Base-by-base conservation (phyloP, 1,284 basidiomycete genomes). In the Porphyrellus sp. region DNA sequence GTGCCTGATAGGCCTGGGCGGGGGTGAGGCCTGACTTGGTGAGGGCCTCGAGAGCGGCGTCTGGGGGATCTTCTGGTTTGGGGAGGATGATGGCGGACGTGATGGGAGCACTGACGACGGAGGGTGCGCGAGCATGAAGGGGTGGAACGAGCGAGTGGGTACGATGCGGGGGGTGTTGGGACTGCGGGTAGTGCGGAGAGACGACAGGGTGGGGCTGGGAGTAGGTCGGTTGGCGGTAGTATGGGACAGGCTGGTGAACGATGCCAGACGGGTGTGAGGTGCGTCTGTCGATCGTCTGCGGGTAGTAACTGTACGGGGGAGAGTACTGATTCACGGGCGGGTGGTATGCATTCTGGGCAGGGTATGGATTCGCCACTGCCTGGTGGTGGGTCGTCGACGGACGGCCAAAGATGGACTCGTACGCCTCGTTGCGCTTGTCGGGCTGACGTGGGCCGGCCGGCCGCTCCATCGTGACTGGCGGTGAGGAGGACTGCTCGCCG, bases 341-440 rank as follows among this genome's bases (percentile, higher is more conserved):
- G 42, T 59, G 58, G 30, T 66, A 58, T 28, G 12, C 51, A 39
- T 46, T 54, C 43, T 63, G 57, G 25, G 47, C 34, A 24, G 58
- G 57, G 54, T 63, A 52, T 30, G 64, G 54, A 45, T 54, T 56
- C 48, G 56, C 65, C 46, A 57, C 54, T 30, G 70, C 64, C 47
- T 78, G 77, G 63, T 83, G 83, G 65, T 85, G 83, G 34, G 74
- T 62, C 38, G 76, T 70, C 55, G 79, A 80, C 42, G 88, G 84
- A 21, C 89, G 79, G 31, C 88, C 86, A 69, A 92, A 92, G 70
- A 92, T 90, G 63, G 84, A 82, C 69, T 90, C 85, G 74, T 89
- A 92, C 35, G 89, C 89, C 52, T 81, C 79, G 67, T 80, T 75
- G 52, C 87, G 83, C 66, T 88, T 88, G 74, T 88, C 85, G 46